Conservation (phyloP, 202 grass and related monocot genomes). For the Elaeis oleifera region DNA sequence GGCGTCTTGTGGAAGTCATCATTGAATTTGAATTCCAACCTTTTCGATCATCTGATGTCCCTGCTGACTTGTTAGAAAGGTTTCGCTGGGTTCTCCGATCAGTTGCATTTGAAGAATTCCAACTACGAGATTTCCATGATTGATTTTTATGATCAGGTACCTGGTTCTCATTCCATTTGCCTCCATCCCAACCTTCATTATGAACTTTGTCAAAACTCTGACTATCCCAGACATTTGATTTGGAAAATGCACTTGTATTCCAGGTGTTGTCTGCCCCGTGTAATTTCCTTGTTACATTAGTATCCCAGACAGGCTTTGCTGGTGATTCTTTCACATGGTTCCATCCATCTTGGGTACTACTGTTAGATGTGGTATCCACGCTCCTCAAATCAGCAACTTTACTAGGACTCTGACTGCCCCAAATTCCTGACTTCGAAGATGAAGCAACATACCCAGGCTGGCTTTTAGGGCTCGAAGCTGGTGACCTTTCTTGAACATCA, state of each 20-base stretch:
- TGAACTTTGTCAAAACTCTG: conserved; percentile 19
- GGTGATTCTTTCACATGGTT: conserved; percentile 8
- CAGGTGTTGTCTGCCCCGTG: neutral
- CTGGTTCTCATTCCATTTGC: conserved; percentile 23
- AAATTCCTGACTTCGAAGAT: conserved; percentile 2
- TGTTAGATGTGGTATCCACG: too few relatives aligned
- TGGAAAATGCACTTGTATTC: neutral
- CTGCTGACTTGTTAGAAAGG: conserved; percentile 38
- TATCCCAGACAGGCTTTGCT: conserved; percentile 24
- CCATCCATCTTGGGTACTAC: conserved; percentile 8
- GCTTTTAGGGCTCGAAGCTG: too few relatives aligned
- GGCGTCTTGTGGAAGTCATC: conserved; percentile 31
- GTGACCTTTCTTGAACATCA: neutral
- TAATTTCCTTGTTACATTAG: neutral
- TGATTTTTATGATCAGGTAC: conserved; percentile 28
- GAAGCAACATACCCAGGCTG: too few relatives aligned
- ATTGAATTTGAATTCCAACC: conserved; percentile 18
- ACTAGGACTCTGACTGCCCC: conserved; percentile 11
- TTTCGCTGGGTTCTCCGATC: conserved; percentile 37
- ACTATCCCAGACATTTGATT: conserved; percentile 27
- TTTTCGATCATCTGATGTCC: conserved; percentile 28
- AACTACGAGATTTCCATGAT: conserved; percentile 49
- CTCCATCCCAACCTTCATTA: conserved; percentile 16
- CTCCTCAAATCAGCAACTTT: neutral
- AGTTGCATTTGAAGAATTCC: conserved; percentile 35